These are phyloP conservation scores for Elongisporangium anandrum DNA, from an alignment of 352 stramenopile genomes.

Conservation along the genomic window DNA sequence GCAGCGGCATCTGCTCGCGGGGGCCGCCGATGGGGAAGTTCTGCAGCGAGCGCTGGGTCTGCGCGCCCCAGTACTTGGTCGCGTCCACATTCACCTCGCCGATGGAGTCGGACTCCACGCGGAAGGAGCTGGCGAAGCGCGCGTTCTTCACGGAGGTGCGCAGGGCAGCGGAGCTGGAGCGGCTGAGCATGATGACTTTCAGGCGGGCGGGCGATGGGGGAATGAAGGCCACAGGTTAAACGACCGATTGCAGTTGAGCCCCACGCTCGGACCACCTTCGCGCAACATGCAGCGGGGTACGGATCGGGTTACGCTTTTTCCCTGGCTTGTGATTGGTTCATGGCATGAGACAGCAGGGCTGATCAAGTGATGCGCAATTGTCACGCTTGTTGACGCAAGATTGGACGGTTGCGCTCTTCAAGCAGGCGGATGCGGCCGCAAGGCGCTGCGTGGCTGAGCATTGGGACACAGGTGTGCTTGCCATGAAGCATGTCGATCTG, in stretches of 20 bases:
- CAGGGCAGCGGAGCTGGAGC: conserved; percentile 6
- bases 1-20: conserved; percentile 90
- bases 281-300: too few species aligned
- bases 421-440: too few species aligned
- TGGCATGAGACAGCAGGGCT: too few species aligned
- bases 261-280: neutral
- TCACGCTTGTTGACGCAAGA: too few species aligned
- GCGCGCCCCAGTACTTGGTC: conserved; percentile 89
- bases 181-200: conserved; percentile 25
- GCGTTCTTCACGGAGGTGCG: conserved; percentile 26
- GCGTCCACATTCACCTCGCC: conserved; percentile 77
- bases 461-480: too few species aligned
- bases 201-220: neutral
- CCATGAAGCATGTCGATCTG: too few species aligned
- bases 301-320: too few species aligned
- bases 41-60: conserved; percentile 93
- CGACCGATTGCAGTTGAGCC: too few species aligned
- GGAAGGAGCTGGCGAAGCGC: conserved; percentile 37
- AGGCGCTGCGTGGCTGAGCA: too few species aligned
- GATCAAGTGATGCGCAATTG: too few species aligned
- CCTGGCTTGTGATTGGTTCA: too few species aligned
- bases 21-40: conserved; percentile 95
- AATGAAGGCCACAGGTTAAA: conserved; percentile 1
- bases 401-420: too few species aligned
- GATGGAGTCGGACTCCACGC: conserved; percentile 74